phyloP scores from a whole-genome alignment of 2,329 filamentous ascomycete species.

The Venturia aucupariae region DNA sequence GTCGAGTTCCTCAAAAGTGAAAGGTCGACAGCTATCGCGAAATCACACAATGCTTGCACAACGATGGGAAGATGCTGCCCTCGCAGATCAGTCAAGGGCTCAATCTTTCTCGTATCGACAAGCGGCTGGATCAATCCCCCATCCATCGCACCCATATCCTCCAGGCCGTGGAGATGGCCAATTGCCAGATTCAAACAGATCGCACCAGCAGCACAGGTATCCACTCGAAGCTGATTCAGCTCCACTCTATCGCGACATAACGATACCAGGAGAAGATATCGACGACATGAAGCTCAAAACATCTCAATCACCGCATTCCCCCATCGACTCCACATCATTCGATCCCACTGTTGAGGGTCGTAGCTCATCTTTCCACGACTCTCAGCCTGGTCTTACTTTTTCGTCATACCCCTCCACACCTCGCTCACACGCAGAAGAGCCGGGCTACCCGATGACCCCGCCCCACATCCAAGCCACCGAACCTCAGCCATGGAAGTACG shows the following conservation, averaged over 20 bases:
- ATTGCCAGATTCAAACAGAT: not conserved
- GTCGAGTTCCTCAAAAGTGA: not conserved
- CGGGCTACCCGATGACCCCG: slow-evolving; percentile 14
- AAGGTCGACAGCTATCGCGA: not conserved
- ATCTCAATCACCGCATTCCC: not conserved
- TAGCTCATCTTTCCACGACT: not conserved
- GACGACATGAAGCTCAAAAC: not conserved
- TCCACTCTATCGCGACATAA: not conserved
- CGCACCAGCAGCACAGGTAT: not conserved
- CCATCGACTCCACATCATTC: not conserved
- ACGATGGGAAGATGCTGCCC: not conserved
- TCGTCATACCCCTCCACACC: slow-evolving; percentile 6
- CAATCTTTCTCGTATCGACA: not conserved
- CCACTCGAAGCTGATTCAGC: slow-evolving; percentile 3
- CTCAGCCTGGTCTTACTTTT: slow-evolving; percentile 8
- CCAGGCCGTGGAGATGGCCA: not conserved
- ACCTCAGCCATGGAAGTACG: not conserved
- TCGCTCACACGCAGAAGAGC: slow-evolving; percentile 13
- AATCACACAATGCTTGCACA: not conserved
- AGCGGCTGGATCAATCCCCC: not conserved
- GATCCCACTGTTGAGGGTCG: not conserved
- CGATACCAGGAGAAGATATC: not conserved
- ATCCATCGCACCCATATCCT: not conserved
- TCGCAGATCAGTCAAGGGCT: not conserved
- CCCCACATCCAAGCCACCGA: slow-evolving; percentile 14